phyloP scores from a whole-genome alignment of 768 basidiomycete species.

The Pisolithus microcarpus region DNA sequence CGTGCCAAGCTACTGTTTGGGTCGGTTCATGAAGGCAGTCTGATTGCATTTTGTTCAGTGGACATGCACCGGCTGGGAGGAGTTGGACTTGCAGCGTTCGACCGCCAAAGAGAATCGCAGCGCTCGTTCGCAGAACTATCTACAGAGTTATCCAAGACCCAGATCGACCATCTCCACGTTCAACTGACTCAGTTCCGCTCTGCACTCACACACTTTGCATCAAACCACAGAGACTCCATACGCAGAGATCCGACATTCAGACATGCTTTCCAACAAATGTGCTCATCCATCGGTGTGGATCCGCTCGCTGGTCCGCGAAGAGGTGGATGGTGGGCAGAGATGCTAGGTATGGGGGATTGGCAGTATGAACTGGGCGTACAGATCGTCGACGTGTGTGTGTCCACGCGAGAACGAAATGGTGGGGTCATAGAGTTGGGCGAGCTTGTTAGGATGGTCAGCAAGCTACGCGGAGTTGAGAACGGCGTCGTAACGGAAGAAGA shows the following conservation, averaged over 20 bases:
- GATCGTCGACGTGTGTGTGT: constrained; percentile 87
- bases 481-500: constrained; percentile 82
- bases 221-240: constrained; percentile 79
- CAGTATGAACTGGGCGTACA: constrained; percentile 94
- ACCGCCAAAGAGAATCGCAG: constrained; percentile 76
- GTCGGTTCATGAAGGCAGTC: too few relatives aligned
- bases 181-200: constrained; percentile 82
- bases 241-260: constrained; percentile 79
- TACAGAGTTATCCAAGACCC: constrained; percentile 62
- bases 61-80: constrained; percentile 70
- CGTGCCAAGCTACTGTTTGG: too few relatives aligned
- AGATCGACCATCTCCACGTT: constrained; percentile 70
- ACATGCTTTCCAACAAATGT: constrained; percentile 94
- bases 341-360: constrained; percentile 88
- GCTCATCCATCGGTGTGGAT: constrained; percentile 89
- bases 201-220: constrained; percentile 72
- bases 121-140: constrained; percentile 81
- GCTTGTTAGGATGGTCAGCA: constrained; percentile 69
- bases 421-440: constrained; percentile 88
- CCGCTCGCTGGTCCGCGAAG: constrained; percentile 81
- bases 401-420: constrained; percentile 83
- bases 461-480: constrained; percentile 61
- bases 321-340: constrained; percentile 89
- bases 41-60: too few relatives aligned
- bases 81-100: constrained; percentile 83